Conservation (phyloP, 129 eudicot species). For the Ambrosia trifida region DNA sequence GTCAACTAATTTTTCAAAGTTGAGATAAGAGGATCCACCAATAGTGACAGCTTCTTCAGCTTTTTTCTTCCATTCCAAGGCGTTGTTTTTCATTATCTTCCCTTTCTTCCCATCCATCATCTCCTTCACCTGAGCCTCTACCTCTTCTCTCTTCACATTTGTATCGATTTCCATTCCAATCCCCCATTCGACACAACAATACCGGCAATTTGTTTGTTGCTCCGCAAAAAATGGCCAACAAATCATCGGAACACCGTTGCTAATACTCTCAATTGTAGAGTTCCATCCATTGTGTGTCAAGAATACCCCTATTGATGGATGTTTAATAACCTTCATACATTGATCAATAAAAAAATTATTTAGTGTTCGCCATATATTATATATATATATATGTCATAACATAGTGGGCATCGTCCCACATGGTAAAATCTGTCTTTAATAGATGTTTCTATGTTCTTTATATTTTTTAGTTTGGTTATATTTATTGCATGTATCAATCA, state of each 20-base stretch:
- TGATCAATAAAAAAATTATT: background rate
- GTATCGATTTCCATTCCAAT: slow-evolving; percentile 63
- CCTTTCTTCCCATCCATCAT: slow-evolving; percentile 66
- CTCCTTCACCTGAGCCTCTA: slow-evolving; percentile 55
- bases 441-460: no score
- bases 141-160: slow-evolving; percentile 56
- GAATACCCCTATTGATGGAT: slow-evolving; percentile 55
- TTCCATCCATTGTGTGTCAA: slow-evolving; percentile 75
- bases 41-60: slow-evolving; percentile 44
- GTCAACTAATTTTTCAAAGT: slow-evolving; percentile 44
- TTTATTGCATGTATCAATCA: no score
- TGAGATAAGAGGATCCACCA: slow-evolving; percentile 45
- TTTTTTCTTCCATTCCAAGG: slow-evolving; percentile 54
- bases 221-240: slow-evolving; percentile 82
- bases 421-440: background rate
- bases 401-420: background rate
- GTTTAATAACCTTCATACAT: slow-evolving; percentile 28
- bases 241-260: slow-evolving; percentile 50
- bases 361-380: background rate
- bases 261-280: slow-evolving; percentile 60
- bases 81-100: slow-evolving; percentile 41
- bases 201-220: slow-evolving; percentile 60
- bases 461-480: no score
- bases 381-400: background rate
- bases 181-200: slow-evolving; percentile 55